Evolutionary conservation across 805 yeast genomes (phyloP), one percentile per base, ranked within the genome.

Genomic region (Limtongia smithiae): DNA sequence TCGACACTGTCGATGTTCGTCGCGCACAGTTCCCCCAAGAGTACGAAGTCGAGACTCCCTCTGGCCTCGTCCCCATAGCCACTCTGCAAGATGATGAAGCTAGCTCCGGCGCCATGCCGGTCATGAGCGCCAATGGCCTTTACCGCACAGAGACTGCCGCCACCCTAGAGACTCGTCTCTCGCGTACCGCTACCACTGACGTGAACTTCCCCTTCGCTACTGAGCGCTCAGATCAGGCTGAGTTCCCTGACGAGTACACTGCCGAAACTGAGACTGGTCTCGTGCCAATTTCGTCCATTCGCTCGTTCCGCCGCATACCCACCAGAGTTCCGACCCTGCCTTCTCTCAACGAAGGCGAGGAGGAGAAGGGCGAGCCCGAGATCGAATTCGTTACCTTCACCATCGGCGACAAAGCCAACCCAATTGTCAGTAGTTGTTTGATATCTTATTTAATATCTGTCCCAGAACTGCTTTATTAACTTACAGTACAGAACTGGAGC

Each of bases 221-320:
- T 12, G 47, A 48, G 28, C 36, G 33, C 4, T 55, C 59, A 5
- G 51, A 50, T 7, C 60, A 39, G 14, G 62, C 68, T 3, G 82
- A 88, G 31, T 89, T 89, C 74, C 96, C 96, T 7, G 96, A 89
- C 71, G 96, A 89, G 65, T 89, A 86, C 65, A 84, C 89, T 5
- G 57, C 89, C 66, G 96, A 89, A 71, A 89, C 96, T 0, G 76
- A 77, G 45, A 86, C 96, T 4, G 96, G 96, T 55, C 72, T 89
- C 46, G 96, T 89, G 12, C 93, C 91, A 1, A 85, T 82, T 1
- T 71, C 79, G 37, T 83, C 95, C 1, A 71, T 88, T 34, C 59
- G 60, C 11, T 41, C 58, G 4, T 42, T 50, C 38, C 50, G 62
- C 14, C 45, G 54, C 21, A 28, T 41, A n/a, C 38, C 44, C 15